Conservation (phyloP, 306 rosid genomes). For the Prunus dulcis region DNA sequence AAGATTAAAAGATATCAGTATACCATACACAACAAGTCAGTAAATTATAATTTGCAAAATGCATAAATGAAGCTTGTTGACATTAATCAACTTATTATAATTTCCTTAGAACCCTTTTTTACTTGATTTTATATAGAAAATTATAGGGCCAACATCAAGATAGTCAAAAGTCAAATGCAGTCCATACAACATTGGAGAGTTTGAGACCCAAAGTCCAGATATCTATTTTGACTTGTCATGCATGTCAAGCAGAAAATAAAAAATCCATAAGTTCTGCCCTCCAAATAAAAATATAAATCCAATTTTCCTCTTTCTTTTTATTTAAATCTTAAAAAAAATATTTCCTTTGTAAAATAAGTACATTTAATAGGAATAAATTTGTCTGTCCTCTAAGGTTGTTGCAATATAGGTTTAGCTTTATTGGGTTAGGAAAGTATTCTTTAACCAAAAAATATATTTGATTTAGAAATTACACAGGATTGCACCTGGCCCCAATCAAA, state of each 20-base stretch:
- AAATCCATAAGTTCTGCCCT: background rate
- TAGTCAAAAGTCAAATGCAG: background rate
- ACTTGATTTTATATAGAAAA: background rate
- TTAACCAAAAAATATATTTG: background rate
- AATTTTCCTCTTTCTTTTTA: background rate
- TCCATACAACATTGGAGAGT: background rate
- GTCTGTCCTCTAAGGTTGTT: background rate
- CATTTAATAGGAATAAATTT: background rate
- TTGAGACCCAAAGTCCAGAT: background rate
- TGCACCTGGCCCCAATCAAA: background rate
- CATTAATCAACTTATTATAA: background rate
- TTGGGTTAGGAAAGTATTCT: background rate
- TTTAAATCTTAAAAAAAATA: background rate
- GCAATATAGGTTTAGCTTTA: background rate
- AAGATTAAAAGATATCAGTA: constrained; percentile 33
- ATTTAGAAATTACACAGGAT: background rate
- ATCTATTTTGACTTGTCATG: background rate
- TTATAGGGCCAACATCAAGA: background rate
- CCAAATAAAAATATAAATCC: background rate
- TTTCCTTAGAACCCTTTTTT: background rate
- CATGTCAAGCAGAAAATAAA: background rate
- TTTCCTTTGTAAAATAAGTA: background rate
- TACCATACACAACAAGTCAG: background rate
- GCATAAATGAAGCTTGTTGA: background rate
- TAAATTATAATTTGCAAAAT: background rate